Base-by-base conservation (phyloP, 768 basidiomycete species). In the Lentinula raphanica region DNA sequence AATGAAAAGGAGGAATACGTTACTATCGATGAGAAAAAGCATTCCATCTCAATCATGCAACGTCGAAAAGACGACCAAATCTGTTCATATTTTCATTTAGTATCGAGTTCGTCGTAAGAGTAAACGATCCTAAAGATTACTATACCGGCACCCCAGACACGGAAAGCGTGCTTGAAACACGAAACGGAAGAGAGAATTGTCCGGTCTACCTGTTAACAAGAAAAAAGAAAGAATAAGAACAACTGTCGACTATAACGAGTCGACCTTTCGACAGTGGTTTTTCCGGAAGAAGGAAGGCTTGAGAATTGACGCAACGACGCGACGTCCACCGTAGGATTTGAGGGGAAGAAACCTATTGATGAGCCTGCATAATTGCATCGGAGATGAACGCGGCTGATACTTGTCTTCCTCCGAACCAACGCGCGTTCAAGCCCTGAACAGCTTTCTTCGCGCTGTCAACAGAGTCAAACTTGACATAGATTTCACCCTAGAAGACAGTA, bases 361-460 rank as follows among this genome's bases (percentile, higher is more conserved):
- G 92, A 61, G 92, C 92, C 75, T 88, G 89, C 90, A 94, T 91
- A 65, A 97, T 89, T 54, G 92, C 91, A 68, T 96, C 94, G 58
- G 92, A 90, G 66, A 96, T 95, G 76, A 92, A 95, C 57, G 82
- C 70, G 62, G 93, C 94, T 46, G 87, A 83, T 59, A 97, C 84
- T 73, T 90, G 88, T 72, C 87, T 87, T 60, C 94, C 94, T 60
- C 93, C 94, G 68, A 99, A 99, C 91, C 93, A 98, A 60, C 97
- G 90, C 54, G 94, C 93, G 64, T 97, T 94, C 56, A 99, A 82
- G 65, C 93, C 92, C 71, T 91, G 85, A 46, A 97, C 76, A 38
- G 95, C 92, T 59, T 86, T 83, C 68, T 87, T 88, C 31, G 97
- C 92, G 11, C 83, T 77, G 2, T 92, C 92, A 59, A 94, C 75